These are phyloP conservation scores for Arthrobotrys sinensis DNA, from an alignment of 2,329 filamentous ascomycete species.

Conservation along the genomic window DNA sequence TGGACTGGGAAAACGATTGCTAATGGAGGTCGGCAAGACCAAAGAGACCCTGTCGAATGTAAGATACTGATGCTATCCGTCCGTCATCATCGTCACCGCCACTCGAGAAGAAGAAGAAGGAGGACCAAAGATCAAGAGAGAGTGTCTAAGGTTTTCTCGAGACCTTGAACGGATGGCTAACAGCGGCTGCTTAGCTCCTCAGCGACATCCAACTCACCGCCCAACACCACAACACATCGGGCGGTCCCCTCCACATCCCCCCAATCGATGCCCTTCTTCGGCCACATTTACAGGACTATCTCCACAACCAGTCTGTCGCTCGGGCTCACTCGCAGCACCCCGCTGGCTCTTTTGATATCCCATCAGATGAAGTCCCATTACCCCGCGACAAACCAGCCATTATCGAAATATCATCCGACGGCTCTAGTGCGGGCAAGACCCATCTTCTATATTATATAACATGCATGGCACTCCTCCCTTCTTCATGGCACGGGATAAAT, in stretches of 20 bases:
- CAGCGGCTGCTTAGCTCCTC: conserved; percentile 31
- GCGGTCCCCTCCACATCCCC: conserved; percentile 43
- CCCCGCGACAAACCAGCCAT: conserved; percentile 43
- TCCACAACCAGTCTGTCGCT: conserved; percentile 34
- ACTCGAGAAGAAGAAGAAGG: background rate
- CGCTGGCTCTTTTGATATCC: conserved; percentile 31
- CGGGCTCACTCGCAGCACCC: conserved; percentile 2
- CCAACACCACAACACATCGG: conserved; percentile 55
- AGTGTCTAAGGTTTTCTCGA: background rate
- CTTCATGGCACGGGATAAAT: conserved; percentile 63
- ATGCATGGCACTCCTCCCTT: conserved; percentile 71
- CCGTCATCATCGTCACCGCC: background rate
- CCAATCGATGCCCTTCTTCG: conserved; percentile 47
- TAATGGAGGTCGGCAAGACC: conserved; percentile 44
- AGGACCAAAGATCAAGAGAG: too few species aligned
- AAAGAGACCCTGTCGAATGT: conserved; percentile 48
- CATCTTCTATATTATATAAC: conserved; percentile 74
- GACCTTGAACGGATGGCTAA: background rate
- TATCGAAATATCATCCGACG: conserved; percentile 56
- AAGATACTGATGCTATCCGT: conserved; percentile 1
- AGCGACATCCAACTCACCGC: conserved; percentile 39
- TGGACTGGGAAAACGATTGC: conserved; percentile 38
- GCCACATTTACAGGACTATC: conserved; percentile 46
- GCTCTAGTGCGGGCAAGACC: conserved; percentile 71
- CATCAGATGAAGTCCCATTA: conserved; percentile 23